These are phyloP conservation scores for Coelastrella sp. DNA, from an alignment of 139 green algal genomes.

Conservation along the genomic window DNA sequence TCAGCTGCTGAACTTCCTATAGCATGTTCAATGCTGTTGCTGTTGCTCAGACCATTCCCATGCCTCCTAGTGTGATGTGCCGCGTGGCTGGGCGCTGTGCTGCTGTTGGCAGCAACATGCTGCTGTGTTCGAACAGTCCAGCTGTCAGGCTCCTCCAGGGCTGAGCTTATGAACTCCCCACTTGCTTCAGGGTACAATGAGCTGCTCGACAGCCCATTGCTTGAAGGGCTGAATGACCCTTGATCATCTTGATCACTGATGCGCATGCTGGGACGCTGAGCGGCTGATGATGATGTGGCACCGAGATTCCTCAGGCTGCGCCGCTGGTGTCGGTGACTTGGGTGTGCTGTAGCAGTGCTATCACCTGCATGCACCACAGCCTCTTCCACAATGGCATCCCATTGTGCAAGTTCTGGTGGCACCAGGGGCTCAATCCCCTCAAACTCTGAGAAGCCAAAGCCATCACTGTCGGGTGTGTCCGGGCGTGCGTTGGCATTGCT, in stretches of 20 bases:
- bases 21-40: constrained; percentile 11
- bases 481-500: not conserved
- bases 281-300: not conserved
- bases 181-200: not conserved
- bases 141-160: not conserved
- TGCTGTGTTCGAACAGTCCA: not conserved
- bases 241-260: constrained; percentile 26
- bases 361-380: constrained; percentile 20
- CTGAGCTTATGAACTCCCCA: not conserved
- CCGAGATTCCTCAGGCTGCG: constrained; percentile 13
- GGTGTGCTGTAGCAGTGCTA: not conserved
- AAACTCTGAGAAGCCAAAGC: constrained; percentile 38
- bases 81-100: not conserved
- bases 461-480: constrained; percentile 46
- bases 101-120: not conserved
- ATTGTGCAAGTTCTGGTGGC: constrained; percentile 11
- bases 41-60: not conserved
- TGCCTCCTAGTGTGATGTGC: not conserved
- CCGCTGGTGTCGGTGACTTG: constrained; percentile 2
- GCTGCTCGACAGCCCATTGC: not conserved
- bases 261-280: not conserved
- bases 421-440: constrained; percentile 43
- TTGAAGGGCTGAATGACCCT: not conserved
- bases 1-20: constrained; percentile 5
- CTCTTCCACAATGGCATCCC: not conserved